phyloP scores from a whole-genome alignment of 2,329 filamentous ascomycete species.

The Epichloe coenophiala region DNA sequence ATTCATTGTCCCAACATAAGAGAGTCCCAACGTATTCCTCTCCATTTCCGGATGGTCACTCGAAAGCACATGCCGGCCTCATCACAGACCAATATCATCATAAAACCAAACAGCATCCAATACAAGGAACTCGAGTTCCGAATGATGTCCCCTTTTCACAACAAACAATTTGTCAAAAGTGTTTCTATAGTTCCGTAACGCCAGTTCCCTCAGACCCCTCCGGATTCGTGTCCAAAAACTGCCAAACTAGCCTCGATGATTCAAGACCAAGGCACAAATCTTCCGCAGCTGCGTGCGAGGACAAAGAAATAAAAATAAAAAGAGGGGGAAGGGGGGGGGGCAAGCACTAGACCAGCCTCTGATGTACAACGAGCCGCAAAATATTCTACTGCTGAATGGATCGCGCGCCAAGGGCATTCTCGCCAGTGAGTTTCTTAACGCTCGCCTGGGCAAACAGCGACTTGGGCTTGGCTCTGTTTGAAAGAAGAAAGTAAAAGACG shows the following conservation, averaged over 20 bases:
- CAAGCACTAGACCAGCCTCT: neutral
- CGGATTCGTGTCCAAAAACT: neutral
- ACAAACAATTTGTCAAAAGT: neutral
- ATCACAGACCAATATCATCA: neutral
- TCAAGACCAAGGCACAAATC: neutral
- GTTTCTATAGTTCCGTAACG: neutral
- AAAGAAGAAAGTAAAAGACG: neutral
- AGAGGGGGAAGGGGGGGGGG: no score
- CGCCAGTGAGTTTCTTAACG: slow-evolving; percentile 44
- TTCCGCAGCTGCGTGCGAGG: neutral
- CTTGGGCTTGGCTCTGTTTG: slow-evolving; percentile 46
- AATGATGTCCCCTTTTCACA: neutral
- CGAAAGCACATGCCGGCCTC: neutral
- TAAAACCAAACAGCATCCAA: neutral
- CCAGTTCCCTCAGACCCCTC: neutral
- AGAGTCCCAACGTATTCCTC: neutral
- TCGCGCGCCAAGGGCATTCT: slow-evolving; percentile 26
- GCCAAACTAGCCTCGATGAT: neutral
- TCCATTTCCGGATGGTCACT: neutral
- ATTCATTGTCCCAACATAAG: neutral
- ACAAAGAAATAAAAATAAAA: neutral
- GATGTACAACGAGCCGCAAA: neutral
- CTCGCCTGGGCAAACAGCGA: slow-evolving; percentile 55
- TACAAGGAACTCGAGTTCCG: neutral
- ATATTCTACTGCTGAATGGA: slow-evolving; percentile 17